Conservation (phyloP, 225 moss, liverwort and hornwort species). For the Marchantia polymorpha region DNA sequence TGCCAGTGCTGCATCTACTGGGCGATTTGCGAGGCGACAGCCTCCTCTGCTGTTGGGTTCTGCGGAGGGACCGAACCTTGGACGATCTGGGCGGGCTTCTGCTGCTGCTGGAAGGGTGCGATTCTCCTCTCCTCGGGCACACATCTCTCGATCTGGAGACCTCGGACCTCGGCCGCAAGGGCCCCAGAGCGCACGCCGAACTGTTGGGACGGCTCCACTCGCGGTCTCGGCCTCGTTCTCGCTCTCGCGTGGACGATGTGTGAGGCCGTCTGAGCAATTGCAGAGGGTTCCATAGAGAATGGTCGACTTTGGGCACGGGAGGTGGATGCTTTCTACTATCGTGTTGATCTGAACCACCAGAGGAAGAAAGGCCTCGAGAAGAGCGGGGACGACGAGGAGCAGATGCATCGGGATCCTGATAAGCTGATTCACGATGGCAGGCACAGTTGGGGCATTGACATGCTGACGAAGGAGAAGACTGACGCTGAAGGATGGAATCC, state of each 20-base stretch:
- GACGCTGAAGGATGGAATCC: not conserved
- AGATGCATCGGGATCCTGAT: not conserved
- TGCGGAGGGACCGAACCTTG: constrained; percentile 20
- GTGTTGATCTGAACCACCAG: not conserved
- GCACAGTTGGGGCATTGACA: constrained; percentile 10
- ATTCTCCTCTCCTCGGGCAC: constrained; percentile 3
- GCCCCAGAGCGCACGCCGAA: not conserved
- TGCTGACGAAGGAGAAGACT: too few relatives aligned
- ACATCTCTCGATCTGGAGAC: not conserved
- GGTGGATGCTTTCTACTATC: not conserved
- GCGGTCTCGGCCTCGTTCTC: not conserved
- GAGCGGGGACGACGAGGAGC: constrained; percentile 1
- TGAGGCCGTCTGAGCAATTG: constrained; percentile 14
- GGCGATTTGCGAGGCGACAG: constrained; percentile 15
- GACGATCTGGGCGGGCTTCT: not conserved
- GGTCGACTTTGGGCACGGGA: not conserved
- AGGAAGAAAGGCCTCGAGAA: not conserved
- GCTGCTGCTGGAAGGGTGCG: not conserved
- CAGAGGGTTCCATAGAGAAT: constrained; percentile 16
- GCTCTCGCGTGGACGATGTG: not conserved
- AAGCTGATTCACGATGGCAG: not conserved
- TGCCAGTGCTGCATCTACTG: not conserved
- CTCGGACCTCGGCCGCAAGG: not conserved
- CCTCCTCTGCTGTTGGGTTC: not conserved
- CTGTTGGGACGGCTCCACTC: not conserved